Evolutionary conservation across 1,284 basidiomycete species (phyloP), one percentile per base, ranked within the genome.

Genomic region (Sparassis latifolia): DNA sequence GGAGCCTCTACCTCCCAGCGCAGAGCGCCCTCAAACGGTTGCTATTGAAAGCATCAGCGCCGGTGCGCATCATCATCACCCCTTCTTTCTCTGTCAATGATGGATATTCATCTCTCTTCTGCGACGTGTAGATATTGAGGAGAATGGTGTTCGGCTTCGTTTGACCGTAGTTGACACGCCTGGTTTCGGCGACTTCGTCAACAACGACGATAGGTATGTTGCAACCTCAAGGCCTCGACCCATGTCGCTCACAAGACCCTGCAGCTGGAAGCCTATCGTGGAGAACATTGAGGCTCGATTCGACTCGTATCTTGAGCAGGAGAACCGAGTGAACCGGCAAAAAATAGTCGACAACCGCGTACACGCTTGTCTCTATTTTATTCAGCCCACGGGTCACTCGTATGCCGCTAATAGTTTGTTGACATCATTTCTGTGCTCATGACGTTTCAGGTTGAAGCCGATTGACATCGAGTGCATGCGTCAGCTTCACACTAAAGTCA

Each of bases 391-490:
- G 0, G 95, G 95, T 56, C 95, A 98, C 70, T 89, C 93, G 92
- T 96, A 66, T 73, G 91, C 75, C 29, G 44, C 37, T 28, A 30
- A 47, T 29, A 44, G 42, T 47, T 38, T 29, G 28, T 48, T 46
- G 9, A 57, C 28, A 48, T 52, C 54, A 44, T 20, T 35, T 48
- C 43, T 48, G 27, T 45, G 1, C 53, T 54, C 5, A 53, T 47
- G 20, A 48, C 40, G 29, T 48, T 29, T 30, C 58, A 96, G 93
- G 6, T 77, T 98, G 62, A 96, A 96, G 73, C 92, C 92, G 55
- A 89, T 98, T 64, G 95, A 98, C 69, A 88, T 97, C 56, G 95
- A 97, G 70, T 97, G 97, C 71, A 97, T 98, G 94, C 84, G 91
- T 59, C 80, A 91, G 60, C 81, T 98, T 50, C 94, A 97, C 72